Conservation (phyloP, 2,329 filamentous ascomycete genomes). For the Huntiella savannae region DNA sequence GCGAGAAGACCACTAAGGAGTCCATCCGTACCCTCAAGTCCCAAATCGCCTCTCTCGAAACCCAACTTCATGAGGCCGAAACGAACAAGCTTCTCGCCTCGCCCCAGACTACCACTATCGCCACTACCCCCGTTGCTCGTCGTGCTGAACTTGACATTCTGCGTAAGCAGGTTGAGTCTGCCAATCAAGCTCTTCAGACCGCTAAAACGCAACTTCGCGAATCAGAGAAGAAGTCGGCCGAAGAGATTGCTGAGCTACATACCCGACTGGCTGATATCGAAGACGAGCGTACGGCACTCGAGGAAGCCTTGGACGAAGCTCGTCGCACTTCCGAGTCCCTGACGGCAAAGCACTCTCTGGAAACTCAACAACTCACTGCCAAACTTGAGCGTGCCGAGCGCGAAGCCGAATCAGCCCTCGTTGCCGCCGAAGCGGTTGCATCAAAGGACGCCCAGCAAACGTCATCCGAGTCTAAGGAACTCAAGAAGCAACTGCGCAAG, state of each 20-base stretch:
- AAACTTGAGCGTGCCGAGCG: slow-evolving; percentile 32
- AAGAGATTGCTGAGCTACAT: slow-evolving; percentile 29
- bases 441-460: slow-evolving; percentile 17
- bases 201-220: slow-evolving; percentile 30
- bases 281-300: slow-evolving; percentile 37
- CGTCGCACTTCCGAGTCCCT: slow-evolving; percentile 32
- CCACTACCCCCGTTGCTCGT: slow-evolving; percentile 28
- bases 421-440: slow-evolving; percentile 17
- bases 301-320: slow-evolving; percentile 38
- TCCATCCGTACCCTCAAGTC: slow-evolving; percentile 42
- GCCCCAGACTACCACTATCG: slow-evolving; percentile 1
- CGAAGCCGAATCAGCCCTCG: slow-evolving; percentile 22
- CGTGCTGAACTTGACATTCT: slow-evolving; percentile 40
- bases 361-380: slow-evolving; percentile 25
- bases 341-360: slow-evolving; percentile 24
- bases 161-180: slow-evolving; percentile 39
- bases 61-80: slow-evolving; percentile 44
- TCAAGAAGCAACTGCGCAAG: slow-evolving; percentile 41
- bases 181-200: slow-evolving; percentile 40
- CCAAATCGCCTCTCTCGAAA: slow-evolving; percentile 47
- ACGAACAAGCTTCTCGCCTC: slow-evolving; percentile 24
- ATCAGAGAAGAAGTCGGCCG: slow-evolving; percentile 26
- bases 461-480: slow-evolving; percentile 35
- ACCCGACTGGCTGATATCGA: slow-evolving; percentile 36
- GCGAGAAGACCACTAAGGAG: slow-evolving; percentile 45